Evolutionary conservation across 2,329 filamentous ascomycete genomes (phyloP).

Genomic region (Fonsecaea pedrosoi): DNA sequence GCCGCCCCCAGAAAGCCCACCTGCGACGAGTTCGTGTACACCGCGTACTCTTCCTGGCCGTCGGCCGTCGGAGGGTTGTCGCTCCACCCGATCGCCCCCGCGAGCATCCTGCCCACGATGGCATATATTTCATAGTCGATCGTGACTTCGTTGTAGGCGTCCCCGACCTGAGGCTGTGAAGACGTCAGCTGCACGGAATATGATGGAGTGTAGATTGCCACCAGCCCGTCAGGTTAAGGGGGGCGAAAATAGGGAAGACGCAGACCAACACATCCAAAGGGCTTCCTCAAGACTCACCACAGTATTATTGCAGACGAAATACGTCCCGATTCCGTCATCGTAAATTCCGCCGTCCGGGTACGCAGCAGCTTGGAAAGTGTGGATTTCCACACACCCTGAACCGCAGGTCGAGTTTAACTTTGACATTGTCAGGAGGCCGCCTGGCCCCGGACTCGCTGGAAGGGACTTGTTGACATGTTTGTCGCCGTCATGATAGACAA

Average conservation of each 20-base stretch:
- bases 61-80: constrained; percentile 22
- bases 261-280: not conserved
- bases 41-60: constrained; percentile 20
- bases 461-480: constrained; percentile 33
- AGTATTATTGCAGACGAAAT: constrained; percentile 37
- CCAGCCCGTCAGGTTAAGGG: not conserved
- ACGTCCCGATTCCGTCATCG: constrained; percentile 21
- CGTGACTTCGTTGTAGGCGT: constrained; percentile 10
- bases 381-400: constrained; percentile 30
- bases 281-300: constrained; percentile 10
- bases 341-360: constrained; percentile 5
- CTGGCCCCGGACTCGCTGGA: constrained; percentile 26
- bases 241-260: not conserved
- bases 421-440: constrained; percentile 29
- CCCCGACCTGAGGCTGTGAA: constrained; percentile 19
- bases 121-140: constrained; percentile 22
- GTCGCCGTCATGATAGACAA: constrained; percentile 33
- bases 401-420: constrained; percentile 36
- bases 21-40: constrained; percentile 32
- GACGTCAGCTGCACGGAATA: not conserved
- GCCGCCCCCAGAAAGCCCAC: constrained; percentile 13
- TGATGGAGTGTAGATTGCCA: not conserved
- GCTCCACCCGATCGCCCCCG: constrained; percentile 35
- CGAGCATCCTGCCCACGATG: constrained; percentile 32
- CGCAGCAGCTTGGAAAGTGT: constrained; percentile 30